These are phyloP conservation scores for Musa acuminata DNA, from an alignment of 176 grass and related monocot species.

Conservation along the genomic window DNA sequence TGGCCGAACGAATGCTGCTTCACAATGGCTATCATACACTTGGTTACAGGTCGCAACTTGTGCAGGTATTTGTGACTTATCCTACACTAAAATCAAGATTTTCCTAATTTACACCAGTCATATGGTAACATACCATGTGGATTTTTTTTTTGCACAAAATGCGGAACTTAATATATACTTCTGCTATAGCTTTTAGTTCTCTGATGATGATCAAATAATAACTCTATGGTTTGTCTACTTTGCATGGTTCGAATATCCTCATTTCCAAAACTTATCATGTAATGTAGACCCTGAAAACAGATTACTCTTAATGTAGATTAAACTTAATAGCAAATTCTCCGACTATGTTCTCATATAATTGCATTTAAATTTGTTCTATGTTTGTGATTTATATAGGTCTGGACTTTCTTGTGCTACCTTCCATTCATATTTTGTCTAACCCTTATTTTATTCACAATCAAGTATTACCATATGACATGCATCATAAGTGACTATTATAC, in stretches of 20 bases:
- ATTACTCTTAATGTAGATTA: no score
- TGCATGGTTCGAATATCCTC: not conserved
- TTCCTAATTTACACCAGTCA: not conserved
- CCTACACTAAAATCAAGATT: not conserved
- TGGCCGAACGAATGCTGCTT: constrained; percentile 87
- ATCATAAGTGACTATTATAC: no score
- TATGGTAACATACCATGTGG: not conserved
- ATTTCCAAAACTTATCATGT: not conserved
- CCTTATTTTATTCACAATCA: not conserved
- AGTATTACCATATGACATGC: no score
- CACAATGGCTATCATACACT: constrained; percentile 95
- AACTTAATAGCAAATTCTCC: no score
- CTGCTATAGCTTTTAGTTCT: no score
- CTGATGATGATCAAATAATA: not conserved
- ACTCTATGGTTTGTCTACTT: not conserved
- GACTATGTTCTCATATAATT: no score
- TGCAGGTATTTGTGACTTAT: constrained; percentile 47
- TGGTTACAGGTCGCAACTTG: constrained; percentile 87
- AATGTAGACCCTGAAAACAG: no score
- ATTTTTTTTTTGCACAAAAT: no score
- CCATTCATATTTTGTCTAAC: not conserved
- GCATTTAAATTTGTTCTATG: no score
- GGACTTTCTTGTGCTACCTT: not conserved
- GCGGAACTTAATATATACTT: no score
- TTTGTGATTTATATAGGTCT: not conserved